Evolutionary conservation across 805 yeast species (phyloP), one percentile per base, ranked within the genome.

Genomic region (Suhomyces pyralidae): DNA sequence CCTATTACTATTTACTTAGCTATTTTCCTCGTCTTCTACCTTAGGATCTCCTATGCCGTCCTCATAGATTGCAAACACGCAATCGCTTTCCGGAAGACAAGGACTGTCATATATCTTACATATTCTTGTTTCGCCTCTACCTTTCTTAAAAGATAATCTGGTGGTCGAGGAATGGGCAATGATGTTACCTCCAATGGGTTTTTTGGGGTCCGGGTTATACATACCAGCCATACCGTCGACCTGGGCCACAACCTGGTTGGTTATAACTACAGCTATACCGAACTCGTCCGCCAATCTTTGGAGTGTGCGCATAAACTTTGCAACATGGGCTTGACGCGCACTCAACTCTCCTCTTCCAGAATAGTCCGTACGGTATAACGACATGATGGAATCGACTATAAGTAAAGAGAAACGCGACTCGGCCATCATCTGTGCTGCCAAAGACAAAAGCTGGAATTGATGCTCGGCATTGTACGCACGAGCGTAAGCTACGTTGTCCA

Each of bases 161-260:
- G 99, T 94, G 5, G 98, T 93, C 2, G 97, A 91, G 17, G 96
- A 85, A 69, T 94, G 99, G 0, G 98, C 99, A 68, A 94, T 86
- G 61, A 94, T 94, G 65, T 94, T 93, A 62, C 99, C 99, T 56
- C 99, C 99, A 60, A 94, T 93, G 15, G 99, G 99, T 69, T 94
- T 94, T 69, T 94, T 94, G 14, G 98, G 97, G 69, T 94, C 99
- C 1, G 97, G 96, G 61, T 92, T 91, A 68, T 85, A 92, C 75
- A 83, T 74, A 25, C 82, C 79, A 42, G 83, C 83, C 63, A 96
- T 96, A 1, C 93, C 94, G 65, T 94, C 99, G 17, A 94, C 99
- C 70, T 92, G 97, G 3, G 98, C 97, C 6, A 90, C 97, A 20
- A 94, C 99, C 70, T 94, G 99, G 71, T 94, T 94, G 42, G 79